phyloP scores from a whole-genome alignment of 345 rosid genomes.

The Cardamine chenopodiifolia region DNA sequence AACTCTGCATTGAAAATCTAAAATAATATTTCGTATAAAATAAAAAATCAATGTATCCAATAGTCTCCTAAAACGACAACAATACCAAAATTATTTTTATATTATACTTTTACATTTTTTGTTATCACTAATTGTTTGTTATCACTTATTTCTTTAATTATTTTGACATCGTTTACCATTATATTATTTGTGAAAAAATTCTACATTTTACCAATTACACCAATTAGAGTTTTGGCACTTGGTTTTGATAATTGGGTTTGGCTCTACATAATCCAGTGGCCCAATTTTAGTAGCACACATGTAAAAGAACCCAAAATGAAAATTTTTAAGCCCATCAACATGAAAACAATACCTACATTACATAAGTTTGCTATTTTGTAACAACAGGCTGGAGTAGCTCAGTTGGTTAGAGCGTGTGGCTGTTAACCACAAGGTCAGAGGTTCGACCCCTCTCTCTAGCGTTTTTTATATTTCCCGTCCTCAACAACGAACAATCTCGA shows the following conservation, averaged over 20 bases:
- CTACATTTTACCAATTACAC: not conserved
- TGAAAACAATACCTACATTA: not conserved
- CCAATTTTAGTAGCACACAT: not conserved
- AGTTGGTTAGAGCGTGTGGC: slow-evolving; percentile 78
- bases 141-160: not conserved
- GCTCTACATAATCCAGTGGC: not conserved
- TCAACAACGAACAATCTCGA: slow-evolving; percentile 31
- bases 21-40: not conserved
- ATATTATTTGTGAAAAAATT: too few relatives aligned
- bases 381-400: slow-evolving; percentile 19
- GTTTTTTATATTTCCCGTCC: not conserved
- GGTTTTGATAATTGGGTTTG: not conserved
- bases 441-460: slow-evolving; percentile 51
- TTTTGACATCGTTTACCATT: not conserved
- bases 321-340: not conserved
- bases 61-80: not conserved
- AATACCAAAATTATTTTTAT: not conserved
- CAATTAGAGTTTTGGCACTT: not conserved
- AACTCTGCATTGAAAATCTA: not conserved
- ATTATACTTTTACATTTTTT: too few relatives aligned
- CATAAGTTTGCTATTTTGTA: slow-evolving; percentile 15
- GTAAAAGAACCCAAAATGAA: not conserved
- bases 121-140: too few relatives aligned
- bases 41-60: not conserved
- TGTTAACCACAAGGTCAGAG: slow-evolving; percentile 51